Conservation (phyloP, 768 basidiomycete species). For the Floccularia luteovirens region DNA sequence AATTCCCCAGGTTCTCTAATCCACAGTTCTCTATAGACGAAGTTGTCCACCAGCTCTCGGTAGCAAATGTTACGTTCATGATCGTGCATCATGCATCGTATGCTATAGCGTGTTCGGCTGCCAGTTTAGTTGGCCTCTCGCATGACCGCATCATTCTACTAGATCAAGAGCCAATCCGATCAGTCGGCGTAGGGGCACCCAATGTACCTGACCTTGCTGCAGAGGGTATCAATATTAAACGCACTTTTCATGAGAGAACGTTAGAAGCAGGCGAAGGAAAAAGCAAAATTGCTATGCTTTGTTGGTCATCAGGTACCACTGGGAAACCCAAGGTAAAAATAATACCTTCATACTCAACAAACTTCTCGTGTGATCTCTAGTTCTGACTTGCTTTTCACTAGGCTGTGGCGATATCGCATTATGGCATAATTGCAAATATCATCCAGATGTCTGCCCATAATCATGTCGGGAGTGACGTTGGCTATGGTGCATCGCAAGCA, state of each 20-base stretch:
- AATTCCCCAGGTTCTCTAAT: conserved; percentile 50
- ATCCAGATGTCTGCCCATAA: conserved; percentile 43
- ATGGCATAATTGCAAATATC: conserved; percentile 47
- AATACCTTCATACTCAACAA: too few relatives aligned
- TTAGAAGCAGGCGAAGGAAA: conserved; percentile 46
- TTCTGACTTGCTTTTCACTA: conserved; percentile 11
- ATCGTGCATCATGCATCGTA: conserved; percentile 34
- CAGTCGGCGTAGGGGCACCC: too few relatives aligned
- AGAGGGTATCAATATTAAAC: conserved; percentile 12
- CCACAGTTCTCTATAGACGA: conserved; percentile 46
- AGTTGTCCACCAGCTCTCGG: conserved; percentile 40
- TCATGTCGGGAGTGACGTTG: conserved; percentile 12
- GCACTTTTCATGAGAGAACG: conserved; percentile 32
- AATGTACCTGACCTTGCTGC: too few relatives aligned
- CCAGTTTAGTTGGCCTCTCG: conserved; percentile 23
- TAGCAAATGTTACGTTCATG: conserved; percentile 33
- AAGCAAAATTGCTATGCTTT: conserved; percentile 52
- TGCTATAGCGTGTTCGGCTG: conserved; percentile 26
- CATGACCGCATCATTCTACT: conserved; percentile 31
- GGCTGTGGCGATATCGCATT: conserved; percentile 48
- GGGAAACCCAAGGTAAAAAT: conserved; percentile 51
- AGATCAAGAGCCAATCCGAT: too few relatives aligned
- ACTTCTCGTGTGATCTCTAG: conserved; percentile 1
- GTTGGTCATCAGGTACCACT: conserved; percentile 66
- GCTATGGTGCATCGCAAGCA: too few relatives aligned